Percentiles rank a stretch among this genome's conserved stretches.
Evolutionary conservation across 1,139 yeast genomes (phyloP).

Genomic region (Geotrichum macrosporum): DNA sequence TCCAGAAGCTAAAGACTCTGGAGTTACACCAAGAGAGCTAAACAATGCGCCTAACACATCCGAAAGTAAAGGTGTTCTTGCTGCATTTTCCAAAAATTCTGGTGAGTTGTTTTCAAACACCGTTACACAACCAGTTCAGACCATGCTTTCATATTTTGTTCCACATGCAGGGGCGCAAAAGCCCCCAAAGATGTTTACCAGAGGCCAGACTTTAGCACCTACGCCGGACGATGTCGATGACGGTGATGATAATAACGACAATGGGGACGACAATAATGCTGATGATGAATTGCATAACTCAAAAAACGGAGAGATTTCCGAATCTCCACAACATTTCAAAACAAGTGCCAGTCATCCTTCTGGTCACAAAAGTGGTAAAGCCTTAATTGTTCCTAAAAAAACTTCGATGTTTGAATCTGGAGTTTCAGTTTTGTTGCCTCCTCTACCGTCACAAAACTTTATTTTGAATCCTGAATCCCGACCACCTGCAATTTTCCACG

Average conservation of each 20-base stretch:
- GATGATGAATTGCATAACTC: not conserved
- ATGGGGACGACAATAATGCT: constrained; percentile 17
- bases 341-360: not conserved
- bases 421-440: constrained; percentile 75
- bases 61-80: constrained; percentile 8
- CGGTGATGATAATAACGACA: constrained; percentile 26
- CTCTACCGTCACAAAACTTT: constrained; percentile 68
- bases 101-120: constrained; percentile 7
- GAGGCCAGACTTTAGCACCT: constrained; percentile 34
- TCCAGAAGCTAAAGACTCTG: constrained; percentile 36
- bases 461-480: constrained; percentile 62
- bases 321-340: constrained; percentile 3
- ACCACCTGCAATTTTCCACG: constrained; percentile 65
- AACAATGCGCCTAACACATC: constrained; percentile 7
- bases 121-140: constrained; percentile 24
- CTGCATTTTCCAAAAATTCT: not conserved
- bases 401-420: constrained; percentile 82
- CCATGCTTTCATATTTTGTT: constrained; percentile 32
- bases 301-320: not conserved
- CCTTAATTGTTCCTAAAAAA: constrained; percentile 49
- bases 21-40: constrained; percentile 4
- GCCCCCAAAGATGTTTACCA: constrained; percentile 34
- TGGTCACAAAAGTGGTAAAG: constrained; percentile 8
- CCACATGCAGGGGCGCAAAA: constrained; percentile 35
- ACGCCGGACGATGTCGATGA: constrained; percentile 24